Evolutionary conservation across 352 stramenopile genomes (phyloP), one percentile per base, ranked within the genome.

Genomic region (Peronospora destructor): DNA sequence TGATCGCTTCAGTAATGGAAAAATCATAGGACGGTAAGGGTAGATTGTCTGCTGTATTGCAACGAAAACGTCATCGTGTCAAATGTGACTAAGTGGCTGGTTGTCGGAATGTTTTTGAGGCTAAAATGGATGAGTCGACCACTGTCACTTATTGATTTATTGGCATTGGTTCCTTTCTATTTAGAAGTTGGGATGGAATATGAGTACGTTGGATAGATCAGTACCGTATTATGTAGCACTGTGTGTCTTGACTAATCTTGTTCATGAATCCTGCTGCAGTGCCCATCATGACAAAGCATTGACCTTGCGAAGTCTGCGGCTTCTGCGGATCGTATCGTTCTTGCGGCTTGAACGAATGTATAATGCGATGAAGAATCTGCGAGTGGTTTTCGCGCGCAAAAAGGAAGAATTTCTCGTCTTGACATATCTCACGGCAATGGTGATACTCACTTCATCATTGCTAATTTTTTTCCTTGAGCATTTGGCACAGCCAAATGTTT

Each of bases 381-480:
- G 64, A 32, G 56, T 64, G 4, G 74, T 85, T 28, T 83, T 85
- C 28, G 43, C 54, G 10, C 63, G 56, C 38, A 85, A 84, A 46
- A 76, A 84, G 41, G 72, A 84, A 42, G 74, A 85, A 41, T 60
- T 85, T 13, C 42, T 81, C 8, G 73, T 85, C 3, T 68, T 85
- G 19, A 62, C 68, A 37, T 85, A 84, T 41, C 57, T 85, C 21
- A 78, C 71, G 4, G 58, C 64, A 5, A 54, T 85, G 14, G 47
- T 84, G 6, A 56, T 85, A 14, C 66, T 85, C 32, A 76, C 71
- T 6, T 66, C 70, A n/a, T 81, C 74, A 6, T 69, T 77, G 29
- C 53, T 76, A 37, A 82, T 85, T 51, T 84, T 77, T 56, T 85
- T 84, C 30, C 40, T 85, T 19, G 73, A 85, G 59, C 66, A 81